These are phyloP conservation scores for Clavispora fructus DNA, from an alignment of 805 yeast genomes.

Conservation along the genomic window DNA sequence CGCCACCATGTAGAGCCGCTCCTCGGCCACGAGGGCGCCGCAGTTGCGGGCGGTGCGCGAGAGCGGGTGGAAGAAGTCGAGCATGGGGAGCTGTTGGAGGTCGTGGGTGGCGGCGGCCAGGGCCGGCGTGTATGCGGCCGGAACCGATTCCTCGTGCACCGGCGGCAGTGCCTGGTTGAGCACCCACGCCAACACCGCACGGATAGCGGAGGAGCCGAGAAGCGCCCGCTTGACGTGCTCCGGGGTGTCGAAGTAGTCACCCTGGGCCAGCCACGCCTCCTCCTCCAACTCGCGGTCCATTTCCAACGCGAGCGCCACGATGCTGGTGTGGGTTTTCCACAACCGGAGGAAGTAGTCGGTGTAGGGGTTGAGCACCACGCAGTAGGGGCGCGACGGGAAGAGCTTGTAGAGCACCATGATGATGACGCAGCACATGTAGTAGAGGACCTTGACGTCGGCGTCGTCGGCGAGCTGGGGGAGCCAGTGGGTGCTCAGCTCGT, in stretches of 20 bases:
- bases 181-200: slow-evolving; percentile 57
- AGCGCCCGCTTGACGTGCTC: slow-evolving; percentile 30
- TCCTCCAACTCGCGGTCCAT: slow-evolving; percentile 35
- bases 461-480: slow-evolving; percentile 20
- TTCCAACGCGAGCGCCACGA: slow-evolving; percentile 56
- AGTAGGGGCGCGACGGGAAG: slow-evolving; percentile 24
- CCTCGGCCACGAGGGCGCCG: slow-evolving; percentile 56
- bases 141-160: slow-evolving; percentile 1
- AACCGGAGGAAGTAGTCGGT: slow-evolving; percentile 48
- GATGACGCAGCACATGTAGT: slow-evolving; percentile 29
- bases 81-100: slow-evolving; percentile 51
- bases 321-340: slow-evolving; percentile 64
- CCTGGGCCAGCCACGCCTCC: slow-evolving; percentile 21
- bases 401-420: slow-evolving; percentile 29
- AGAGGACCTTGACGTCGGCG: slow-evolving; percentile 21
- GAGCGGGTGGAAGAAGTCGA: slow-evolving; percentile 61
- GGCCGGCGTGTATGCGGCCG: neutral
- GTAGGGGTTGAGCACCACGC: slow-evolving; percentile 56
- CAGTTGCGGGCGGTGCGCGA: slow-evolving; percentile 52
- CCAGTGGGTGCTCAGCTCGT: slow-evolving; percentile 21
- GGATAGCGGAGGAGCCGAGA: slow-evolving; percentile 58
- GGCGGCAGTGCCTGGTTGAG: slow-evolving; percentile 42
- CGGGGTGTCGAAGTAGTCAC: slow-evolving; percentile 25
- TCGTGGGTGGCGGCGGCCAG: slow-evolving; percentile 39
- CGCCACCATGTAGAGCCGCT: slow-evolving; percentile 54